Evolutionary conservation across 2,329 filamentous ascomycete genomes (phyloP), one percentile per base, ranked within the genome.

Genomic region (Fusarium sp.): DNA sequence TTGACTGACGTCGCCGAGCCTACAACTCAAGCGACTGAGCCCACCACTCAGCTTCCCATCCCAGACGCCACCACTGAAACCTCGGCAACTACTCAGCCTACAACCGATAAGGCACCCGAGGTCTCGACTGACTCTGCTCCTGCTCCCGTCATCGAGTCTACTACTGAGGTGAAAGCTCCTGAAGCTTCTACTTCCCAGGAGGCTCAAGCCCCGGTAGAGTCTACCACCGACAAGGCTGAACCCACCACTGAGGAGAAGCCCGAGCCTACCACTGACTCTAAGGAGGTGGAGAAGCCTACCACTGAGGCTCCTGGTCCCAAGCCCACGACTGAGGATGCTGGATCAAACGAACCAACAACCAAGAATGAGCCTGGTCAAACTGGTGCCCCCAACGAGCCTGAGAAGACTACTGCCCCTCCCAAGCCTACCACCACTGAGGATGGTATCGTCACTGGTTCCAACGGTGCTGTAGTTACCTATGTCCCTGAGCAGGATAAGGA

Each of bases 401-500:
- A 65, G 18, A 47, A 65, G 41, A 65, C 63, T 20, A 65, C 48
- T 5, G 48, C 60, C 5, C 36, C 38, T 10, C 41, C 48, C 4
- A 38, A 57, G 4, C 28, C 62, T 5, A 65, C 62, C 5, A 38
- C 48, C 1, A 65, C 60, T 8, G 62, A 65, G 33, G 62, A 65
- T 10, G 59, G 58, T 7, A 44, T 65, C 5, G 62, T 65, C 3
- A 65, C 62, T 38, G 62, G 62, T 8, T 55, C 59, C 3, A 64
- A 65, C 22, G 62, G 62, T 0, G 62, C 59, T 22, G 62, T 65
- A 2, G 62, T 65, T 1, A 65, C 62, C 6, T 65, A 64, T 15
- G 13, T 65, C 9, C 62, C 62, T 26, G 59, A 65, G 11, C 62
- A 65, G 22, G 62, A 65, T 16, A 64, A 65, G 33, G 59, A 65